A percentile compares a stretch with the other conserved stretches of the same genome.
Conservation (phyloP, 2,329 filamentous ascomycete species). For the Neonectria neomacrospora region DNA sequence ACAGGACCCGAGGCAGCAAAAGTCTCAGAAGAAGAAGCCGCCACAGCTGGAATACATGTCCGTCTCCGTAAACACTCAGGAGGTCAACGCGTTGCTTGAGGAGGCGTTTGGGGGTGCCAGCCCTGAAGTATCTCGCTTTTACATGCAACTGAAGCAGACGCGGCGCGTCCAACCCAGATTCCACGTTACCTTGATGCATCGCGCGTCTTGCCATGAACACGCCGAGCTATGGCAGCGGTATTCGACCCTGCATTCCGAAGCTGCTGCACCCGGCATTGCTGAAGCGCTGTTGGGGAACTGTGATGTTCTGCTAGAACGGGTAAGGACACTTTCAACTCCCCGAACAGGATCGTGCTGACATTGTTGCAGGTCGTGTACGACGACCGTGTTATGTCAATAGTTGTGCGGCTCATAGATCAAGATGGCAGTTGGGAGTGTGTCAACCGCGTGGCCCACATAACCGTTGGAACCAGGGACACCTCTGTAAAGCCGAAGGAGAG, state of each 20-base stretch:
- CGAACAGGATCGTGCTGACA: slow-evolving; percentile 24
- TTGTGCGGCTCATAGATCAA: slow-evolving; percentile 76
- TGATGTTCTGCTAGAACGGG: slow-evolving; percentile 71
- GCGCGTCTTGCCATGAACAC: slow-evolving; percentile 68
- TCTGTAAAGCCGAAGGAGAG: slow-evolving; percentile 92
- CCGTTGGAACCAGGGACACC: slow-evolving; percentile 81
- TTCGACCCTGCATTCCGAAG: slow-evolving; percentile 63
- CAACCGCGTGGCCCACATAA: slow-evolving; percentile 87
- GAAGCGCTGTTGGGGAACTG: slow-evolving; percentile 67
- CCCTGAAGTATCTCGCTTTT: slow-evolving; percentile 67
- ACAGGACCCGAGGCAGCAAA: slow-evolving; percentile 44
- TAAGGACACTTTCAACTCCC: slow-evolving; percentile 44
- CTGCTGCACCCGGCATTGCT: slow-evolving; percentile 48
- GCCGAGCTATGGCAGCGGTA: slow-evolving; percentile 83
- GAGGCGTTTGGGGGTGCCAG: slow-evolving; percentile 71
- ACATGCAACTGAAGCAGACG: slow-evolving; percentile 76
- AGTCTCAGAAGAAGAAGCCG: slow-evolving; percentile 53
- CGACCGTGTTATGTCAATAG: slow-evolving; percentile 88
- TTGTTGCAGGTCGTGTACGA: slow-evolving; percentile 79
- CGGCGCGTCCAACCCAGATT: slow-evolving; percentile 86
- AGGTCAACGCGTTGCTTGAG: slow-evolving; percentile 69
- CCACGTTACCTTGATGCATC: slow-evolving; percentile 94
- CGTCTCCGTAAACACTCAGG: slow-evolving; percentile 56
- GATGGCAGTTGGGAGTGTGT: slow-evolving; percentile 71
- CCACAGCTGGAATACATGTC: slow-evolving; percentile 68